phyloP scores from a whole-genome alignment of 2,329 filamentous ascomycete genomes.

The Talaromyces verruculosus region DNA sequence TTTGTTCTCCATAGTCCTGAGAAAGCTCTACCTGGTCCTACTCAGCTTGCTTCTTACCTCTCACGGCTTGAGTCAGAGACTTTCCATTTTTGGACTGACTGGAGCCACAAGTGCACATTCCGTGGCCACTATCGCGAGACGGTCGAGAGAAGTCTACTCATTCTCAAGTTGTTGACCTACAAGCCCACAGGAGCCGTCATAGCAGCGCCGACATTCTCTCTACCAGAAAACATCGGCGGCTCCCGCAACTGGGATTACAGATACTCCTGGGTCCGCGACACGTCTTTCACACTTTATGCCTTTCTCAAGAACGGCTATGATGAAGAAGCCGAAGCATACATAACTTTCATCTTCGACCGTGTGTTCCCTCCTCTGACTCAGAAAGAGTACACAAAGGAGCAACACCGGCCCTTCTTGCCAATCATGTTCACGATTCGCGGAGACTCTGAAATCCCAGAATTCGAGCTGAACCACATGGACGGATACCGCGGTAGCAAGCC shows the following conservation, averaged over 20 bases:
- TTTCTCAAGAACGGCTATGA: conserved; percentile 73
- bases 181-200: conserved; percentile 77
- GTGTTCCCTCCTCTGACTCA: conserved; percentile 53
- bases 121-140: conserved; percentile 72
- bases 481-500: conserved; percentile 70
- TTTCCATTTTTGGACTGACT: conserved; percentile 70
- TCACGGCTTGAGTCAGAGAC: conserved; percentile 67
- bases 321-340: conserved; percentile 74
- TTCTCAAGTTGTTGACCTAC: conserved; percentile 74
- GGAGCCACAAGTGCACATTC: conserved; percentile 70
- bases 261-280: conserved; percentile 75
- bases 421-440: conserved; percentile 82
- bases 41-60: conserved; percentile 60
- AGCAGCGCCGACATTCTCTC: conserved; percentile 73
- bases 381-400: conserved; percentile 56
- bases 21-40: conserved; percentile 56
- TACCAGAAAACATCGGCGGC: conserved; percentile 72
- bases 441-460: conserved; percentile 70
- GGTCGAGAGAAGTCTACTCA: conserved; percentile 68
- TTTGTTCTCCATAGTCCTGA: conserved; percentile 67
- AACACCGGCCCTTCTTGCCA: conserved; percentile 57
- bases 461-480: conserved; percentile 67
- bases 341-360: conserved; percentile 73
- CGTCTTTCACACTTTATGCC: conserved; percentile 74
- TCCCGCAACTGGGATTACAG: conserved; percentile 52